Conservation (phyloP, 306 rosid genomes). For the Prinsepia uniflora region DNA sequence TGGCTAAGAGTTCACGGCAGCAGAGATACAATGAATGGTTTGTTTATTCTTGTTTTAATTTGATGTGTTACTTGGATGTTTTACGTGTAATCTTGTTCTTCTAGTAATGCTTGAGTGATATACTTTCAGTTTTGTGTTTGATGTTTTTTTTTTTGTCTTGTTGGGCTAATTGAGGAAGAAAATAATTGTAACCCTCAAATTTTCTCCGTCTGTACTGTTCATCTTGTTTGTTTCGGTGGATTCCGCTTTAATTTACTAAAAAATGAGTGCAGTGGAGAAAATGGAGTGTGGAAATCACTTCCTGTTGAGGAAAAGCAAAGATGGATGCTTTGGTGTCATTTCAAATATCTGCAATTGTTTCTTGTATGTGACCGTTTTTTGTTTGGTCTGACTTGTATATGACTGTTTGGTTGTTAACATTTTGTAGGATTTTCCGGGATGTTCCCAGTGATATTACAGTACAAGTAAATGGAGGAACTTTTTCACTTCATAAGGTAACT, state of each 20-base stretch:
- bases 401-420: constrained; percentile 26
- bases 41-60: constrained; percentile 26
- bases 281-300: too few relatives aligned
- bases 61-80: neutral
- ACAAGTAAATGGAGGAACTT: constrained; percentile 71
- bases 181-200: too few relatives aligned
- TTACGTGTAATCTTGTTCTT: constrained; percentile 4
- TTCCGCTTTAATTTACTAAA: too few relatives aligned
- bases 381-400: neutral
- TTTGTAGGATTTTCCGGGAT: constrained; percentile 92
- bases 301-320: too few relatives aligned
- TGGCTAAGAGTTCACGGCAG: constrained; percentile 66
- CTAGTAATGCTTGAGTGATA: neutral
- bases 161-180: neutral
- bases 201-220: too few relatives aligned
- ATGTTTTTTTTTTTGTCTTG: constrained; percentile 10
- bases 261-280: too few relatives aligned
- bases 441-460: constrained; percentile 93
- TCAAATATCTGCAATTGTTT: neutral
- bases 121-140: neutral
- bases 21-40: constrained; percentile 91
- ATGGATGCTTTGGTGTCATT: neutral
- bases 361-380: neutral
- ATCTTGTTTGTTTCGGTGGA: too few relatives aligned
- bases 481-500: constrained; percentile 81